A percentile compares a stretch with the other conserved stretches of the same genome.
These are phyloP conservation scores for Colletotrichum truncatum DNA, from an alignment of 2,329 filamentous ascomycete genomes.

Conservation along the genomic window DNA sequence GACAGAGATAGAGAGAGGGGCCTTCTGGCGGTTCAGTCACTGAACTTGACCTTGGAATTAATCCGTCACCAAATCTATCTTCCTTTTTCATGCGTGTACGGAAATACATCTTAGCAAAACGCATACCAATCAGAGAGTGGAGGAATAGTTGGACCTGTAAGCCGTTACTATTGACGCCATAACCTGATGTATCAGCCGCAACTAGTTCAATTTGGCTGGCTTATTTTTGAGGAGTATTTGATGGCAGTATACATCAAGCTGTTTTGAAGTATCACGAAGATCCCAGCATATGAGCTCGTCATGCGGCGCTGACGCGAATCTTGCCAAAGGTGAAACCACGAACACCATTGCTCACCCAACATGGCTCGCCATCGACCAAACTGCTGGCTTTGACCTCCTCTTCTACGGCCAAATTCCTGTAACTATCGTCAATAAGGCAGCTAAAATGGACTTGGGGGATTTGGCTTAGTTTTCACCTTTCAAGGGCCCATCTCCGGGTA, in stretches of 20 bases:
- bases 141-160: background rate
- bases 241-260: background rate
- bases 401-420: slow-evolving; percentile 71
- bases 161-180: background rate
- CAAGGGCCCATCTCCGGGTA: slow-evolving; percentile 83
- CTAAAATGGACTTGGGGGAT: background rate
- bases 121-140: background rate
- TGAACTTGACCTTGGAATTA: background rate
- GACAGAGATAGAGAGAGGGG: no score
- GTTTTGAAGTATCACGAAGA: background rate
- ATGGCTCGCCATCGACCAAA: slow-evolving; percentile 76
- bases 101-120: background rate
- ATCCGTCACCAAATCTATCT: background rate
- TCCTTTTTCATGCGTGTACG: background rate
- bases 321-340: slow-evolving; percentile 75
- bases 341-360: slow-evolving; percentile 91
- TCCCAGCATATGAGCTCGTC: background rate
- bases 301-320: slow-evolving; percentile 38
- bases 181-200: background rate
- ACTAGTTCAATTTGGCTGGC: background rate
- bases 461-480: slow-evolving; percentile 55
- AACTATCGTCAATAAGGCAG: background rate
- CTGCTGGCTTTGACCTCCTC: slow-evolving; percentile 66
- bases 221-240: background rate
- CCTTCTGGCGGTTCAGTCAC: background rate